Conservation (phyloP, 1,284 basidiomycete species). For the Schizophyllum commune region DNA sequence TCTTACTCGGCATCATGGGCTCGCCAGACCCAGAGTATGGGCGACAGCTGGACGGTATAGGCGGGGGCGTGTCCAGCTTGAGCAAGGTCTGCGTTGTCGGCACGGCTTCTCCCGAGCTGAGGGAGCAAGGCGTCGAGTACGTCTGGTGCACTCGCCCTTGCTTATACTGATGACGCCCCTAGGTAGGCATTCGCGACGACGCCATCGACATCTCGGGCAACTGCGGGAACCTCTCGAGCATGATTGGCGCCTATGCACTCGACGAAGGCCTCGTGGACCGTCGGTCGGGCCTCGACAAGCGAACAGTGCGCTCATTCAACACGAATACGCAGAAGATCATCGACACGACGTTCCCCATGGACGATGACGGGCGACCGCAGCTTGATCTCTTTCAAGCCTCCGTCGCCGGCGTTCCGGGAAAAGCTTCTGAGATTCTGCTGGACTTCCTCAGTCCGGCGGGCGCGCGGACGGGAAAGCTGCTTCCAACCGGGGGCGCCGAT, state of each 20-base stretch:
- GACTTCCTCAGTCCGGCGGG: conserved; percentile 63
- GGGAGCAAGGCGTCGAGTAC: conserved; percentile 29
- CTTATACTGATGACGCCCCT: background rate
- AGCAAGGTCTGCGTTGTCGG: conserved; percentile 76
- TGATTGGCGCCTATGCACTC: conserved; percentile 60
- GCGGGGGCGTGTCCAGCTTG: conserved; percentile 72
- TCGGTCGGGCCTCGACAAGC: conserved; percentile 11
- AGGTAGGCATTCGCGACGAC: conserved; percentile 46
- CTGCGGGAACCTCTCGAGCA: conserved; percentile 61
- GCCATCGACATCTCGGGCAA: conserved; percentile 59
- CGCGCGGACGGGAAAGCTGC: conserved; percentile 60
- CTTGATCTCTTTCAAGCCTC: conserved; percentile 43
- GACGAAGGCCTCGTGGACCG: conserved; percentile 29
- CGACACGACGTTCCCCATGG: conserved; percentile 57
- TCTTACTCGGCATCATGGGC: conserved; percentile 77
- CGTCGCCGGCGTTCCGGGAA: conserved; percentile 61
- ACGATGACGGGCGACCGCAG: conserved; percentile 23
- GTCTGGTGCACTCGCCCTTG: background rate
- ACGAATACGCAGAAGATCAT: conserved; percentile 64
- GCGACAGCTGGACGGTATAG: conserved; percentile 78
- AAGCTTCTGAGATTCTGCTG: conserved; percentile 55
- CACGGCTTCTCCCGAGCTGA: conserved; percentile 30
- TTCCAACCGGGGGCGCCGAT: conserved; percentile 49
- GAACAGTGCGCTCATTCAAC: conserved; percentile 51
- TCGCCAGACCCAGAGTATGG: conserved; percentile 70